Evolutionary conservation across 2,329 filamentous ascomycete genomes (phyloP), one percentile per base, ranked within the genome.

Genomic region (Eutypella sp.): DNA sequence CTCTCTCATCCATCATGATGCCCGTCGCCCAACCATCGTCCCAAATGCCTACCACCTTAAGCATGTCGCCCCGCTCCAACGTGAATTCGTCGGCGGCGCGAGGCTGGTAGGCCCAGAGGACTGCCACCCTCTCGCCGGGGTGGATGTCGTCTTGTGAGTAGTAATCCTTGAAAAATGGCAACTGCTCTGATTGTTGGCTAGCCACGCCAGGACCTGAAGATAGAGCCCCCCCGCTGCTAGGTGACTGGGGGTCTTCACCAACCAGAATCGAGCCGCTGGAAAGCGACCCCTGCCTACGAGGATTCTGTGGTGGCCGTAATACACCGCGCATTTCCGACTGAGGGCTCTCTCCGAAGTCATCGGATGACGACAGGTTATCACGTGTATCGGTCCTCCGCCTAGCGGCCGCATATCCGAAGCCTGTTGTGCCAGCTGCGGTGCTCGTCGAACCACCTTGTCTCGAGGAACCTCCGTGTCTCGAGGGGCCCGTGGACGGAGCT

Each of bases 11-110:
- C 46, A 95, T 72, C 62, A 95, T 77, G 45, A 96, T 79, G 58
- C 93, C 93, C 1, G 93, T 99, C 10, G 93, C 93, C 93, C 93
- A 99, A 40, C 93, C 93, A 64, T 99, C 93, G 60, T 99, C 93
- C 93, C 93, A 99, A 55, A 99, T 99, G 51, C 93, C 93, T 25
- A 97, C 86, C 13, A 99, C 85, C 71, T 96, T 97, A 60, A 99
- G 78, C 91, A 99, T 96, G 63, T 99, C 93, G 44, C 93, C 93
- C 47, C 93, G 83, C 59, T 97, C 93, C 31, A 99, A 75, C 33
- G 89, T 77, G 61, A 97, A 97, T 63, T 99, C 93, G 60, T 99
- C 93, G 24, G 84, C 82, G 4, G 93, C 93, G 27, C 93, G 87
- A 27, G 93, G 92, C 58, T 96, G 89, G 66, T 99, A 99, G 2